phyloP scores from a whole-genome alignment of 2,329 filamentous ascomycete genomes.

The Didymella sp. region DNA sequence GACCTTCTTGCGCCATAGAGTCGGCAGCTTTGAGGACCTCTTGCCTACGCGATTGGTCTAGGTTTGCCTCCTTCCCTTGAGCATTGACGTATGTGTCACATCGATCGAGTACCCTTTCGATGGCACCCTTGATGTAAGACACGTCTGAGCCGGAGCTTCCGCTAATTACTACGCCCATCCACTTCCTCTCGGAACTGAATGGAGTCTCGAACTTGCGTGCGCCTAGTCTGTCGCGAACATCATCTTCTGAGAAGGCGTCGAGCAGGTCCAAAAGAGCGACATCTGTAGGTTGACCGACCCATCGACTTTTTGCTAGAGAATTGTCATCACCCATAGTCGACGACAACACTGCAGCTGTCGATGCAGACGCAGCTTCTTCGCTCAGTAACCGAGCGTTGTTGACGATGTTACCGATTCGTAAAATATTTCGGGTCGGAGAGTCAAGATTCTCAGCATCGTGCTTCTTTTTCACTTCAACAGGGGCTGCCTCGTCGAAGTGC shows the following conservation, averaged over 20 bases:
- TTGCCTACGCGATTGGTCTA: conserved; percentile 77
- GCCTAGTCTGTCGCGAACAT: conserved; percentile 87
- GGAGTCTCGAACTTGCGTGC: conserved; percentile 83
- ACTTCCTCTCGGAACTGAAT: conserved; percentile 97
- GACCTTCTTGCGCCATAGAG: conserved; percentile 83
- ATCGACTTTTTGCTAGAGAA: conserved; percentile 78
- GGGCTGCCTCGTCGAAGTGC: conserved; percentile 76
- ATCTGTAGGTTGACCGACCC: conserved; percentile 96
- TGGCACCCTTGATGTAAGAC: conserved; percentile 93
- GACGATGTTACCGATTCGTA: conserved; percentile 94
- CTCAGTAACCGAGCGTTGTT: conserved; percentile 88
- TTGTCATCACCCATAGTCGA: conserved; percentile 74
- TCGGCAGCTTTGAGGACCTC: conserved; percentile 82
- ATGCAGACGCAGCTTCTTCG: conserved; percentile 72
- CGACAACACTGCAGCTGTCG: conserved; percentile 80
- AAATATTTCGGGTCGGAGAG: conserved; percentile 76
- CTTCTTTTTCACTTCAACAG: conserved; percentile 65
- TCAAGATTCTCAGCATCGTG: conserved; percentile 65
- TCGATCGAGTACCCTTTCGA: conserved; percentile 83
- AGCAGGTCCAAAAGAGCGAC: conserved; percentile 95
- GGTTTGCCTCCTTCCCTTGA: conserved; percentile 83
- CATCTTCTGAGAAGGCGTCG: conserved; percentile 88
- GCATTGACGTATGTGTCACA: conserved; percentile 91
- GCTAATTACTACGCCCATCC: conserved; percentile 93
- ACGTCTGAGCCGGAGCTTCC: conserved; percentile 70